Percentiles rank a stretch among this genome's conserved stretches.
phyloP scores from a whole-genome alignment of 2,329 filamentous ascomycete genomes.

The Exophiala calicioides region DNA sequence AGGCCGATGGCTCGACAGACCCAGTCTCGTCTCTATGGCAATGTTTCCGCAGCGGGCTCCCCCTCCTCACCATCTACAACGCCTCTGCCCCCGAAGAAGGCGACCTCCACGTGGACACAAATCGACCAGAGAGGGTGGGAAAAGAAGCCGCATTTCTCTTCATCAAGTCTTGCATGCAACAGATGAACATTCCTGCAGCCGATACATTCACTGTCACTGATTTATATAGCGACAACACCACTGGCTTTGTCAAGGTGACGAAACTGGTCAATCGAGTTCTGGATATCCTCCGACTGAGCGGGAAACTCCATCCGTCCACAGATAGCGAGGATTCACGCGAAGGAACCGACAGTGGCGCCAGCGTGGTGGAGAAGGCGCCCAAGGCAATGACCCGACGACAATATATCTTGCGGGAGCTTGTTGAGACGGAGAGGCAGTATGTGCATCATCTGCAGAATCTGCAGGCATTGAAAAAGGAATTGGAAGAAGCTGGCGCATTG shows the following conservation, averaged over 20 bases:
- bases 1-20: constrained; percentile 62
- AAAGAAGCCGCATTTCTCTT: constrained; percentile 93
- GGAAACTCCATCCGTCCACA: constrained; percentile 64
- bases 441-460: constrained; percentile 95
- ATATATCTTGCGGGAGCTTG: constrained; percentile 86
- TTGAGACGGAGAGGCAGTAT: constrained; percentile 95
- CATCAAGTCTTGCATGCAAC: constrained; percentile 80
- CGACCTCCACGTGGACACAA: constrained; percentile 60
- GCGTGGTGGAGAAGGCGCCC: constrained; percentile 32
- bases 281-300: constrained; percentile 77
- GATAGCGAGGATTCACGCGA: constrained; percentile 40
- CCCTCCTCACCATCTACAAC: constrained; percentile 88
- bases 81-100: constrained; percentile 67
- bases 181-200: constrained; percentile 73
- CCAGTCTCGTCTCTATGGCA: constrained; percentile 92
- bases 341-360: constrained; percentile 49
- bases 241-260: constrained; percentile 88
- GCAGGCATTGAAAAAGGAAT: constrained; percentile 83
- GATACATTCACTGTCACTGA: constrained; percentile 93
- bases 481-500: constrained; percentile 84
- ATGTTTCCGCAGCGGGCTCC: constrained; percentile 78
- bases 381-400: constrained; percentile 71
- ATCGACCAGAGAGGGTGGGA: constrained; percentile 66
- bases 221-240: constrained; percentile 90
- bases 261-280: constrained; percentile 91